These are phyloP conservation scores for Dicorynia guianensis DNA, from an alignment of 306 rosid species.

Conservation along the genomic window DNA sequence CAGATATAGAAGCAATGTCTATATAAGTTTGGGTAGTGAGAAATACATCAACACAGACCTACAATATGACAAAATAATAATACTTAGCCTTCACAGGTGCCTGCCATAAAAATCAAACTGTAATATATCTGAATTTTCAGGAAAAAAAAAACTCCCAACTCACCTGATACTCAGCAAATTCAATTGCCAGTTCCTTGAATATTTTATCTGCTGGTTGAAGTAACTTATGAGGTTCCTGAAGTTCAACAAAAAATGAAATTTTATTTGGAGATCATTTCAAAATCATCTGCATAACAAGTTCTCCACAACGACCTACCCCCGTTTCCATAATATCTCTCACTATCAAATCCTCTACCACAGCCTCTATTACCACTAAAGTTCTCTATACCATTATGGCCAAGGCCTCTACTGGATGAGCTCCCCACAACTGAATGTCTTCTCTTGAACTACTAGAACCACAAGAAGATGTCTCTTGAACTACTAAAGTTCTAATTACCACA, in stretches of 20 bases:
- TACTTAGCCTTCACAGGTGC: conserved; percentile 24
- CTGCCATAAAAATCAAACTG: conserved; percentile 31
- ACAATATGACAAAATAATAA: conserved; percentile 46
- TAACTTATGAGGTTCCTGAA: conserved; percentile 95
- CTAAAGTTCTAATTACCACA: no score
- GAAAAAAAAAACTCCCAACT: conserved; percentile 37
- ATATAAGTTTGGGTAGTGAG: conserved; percentile 85
- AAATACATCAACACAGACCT: conserved; percentile 95
- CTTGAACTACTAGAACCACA: no score
- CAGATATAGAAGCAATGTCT: conserved; percentile 92
- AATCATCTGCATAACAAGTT: conserved; percentile 5
- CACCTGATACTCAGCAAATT: conserved; percentile 97
- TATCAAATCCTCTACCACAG: no score
- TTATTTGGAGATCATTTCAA: conserved; percentile 33
- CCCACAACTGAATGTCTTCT: no score
- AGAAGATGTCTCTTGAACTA: no score
- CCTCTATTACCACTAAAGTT: no score
- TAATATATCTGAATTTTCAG: conserved; percentile 24
- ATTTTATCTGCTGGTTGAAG: conserved; percentile 93
- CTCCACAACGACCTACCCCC: no score
- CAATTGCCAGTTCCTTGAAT: conserved; percentile 87
- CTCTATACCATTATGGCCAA: no score
- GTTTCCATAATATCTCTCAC: no score
- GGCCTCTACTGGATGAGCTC: no score
- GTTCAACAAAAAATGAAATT: conserved; percentile 38